Percentiles rank a stretch among this genome's conserved stretches.
These are phyloP conservation scores for Emydomyces testavorans DNA, from an alignment of 2,329 filamentous ascomycete genomes.

Conservation along the genomic window DNA sequence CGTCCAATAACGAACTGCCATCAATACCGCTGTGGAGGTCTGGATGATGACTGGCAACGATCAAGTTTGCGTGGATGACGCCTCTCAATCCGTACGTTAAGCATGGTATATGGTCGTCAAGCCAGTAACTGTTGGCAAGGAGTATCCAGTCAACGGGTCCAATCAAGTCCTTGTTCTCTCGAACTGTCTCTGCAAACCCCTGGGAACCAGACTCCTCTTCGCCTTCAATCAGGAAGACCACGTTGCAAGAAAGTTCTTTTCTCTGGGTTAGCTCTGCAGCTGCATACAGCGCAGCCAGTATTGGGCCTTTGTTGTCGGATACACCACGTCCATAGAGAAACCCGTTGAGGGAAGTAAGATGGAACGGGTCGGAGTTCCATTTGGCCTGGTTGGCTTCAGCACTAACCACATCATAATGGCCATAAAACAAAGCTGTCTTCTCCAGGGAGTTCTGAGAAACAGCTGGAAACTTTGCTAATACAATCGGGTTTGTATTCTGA, in stretches of 20 bases:
- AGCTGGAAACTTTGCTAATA: slow-evolving; percentile 81
- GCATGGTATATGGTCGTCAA: slow-evolving; percentile 90
- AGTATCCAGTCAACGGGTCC: slow-evolving; percentile 89
- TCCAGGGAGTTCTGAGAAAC: slow-evolving; percentile 51
- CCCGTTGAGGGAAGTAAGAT: slow-evolving; percentile 77
- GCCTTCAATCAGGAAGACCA: slow-evolving; percentile 70
- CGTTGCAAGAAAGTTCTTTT: slow-evolving; percentile 73
- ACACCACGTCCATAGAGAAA: slow-evolving; percentile 94
- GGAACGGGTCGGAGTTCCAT: slow-evolving; percentile 81
- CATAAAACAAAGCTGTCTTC: slow-evolving; percentile 90
- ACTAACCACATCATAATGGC: slow-evolving; percentile 93
- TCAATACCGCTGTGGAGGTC: slow-evolving; percentile 97
- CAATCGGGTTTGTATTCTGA: slow-evolving; percentile 76
- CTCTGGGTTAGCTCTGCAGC: slow-evolving; percentile 78
- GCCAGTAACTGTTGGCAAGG: slow-evolving; percentile 95
- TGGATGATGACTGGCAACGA: slow-evolving; percentile 72
- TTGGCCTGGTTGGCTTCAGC: slow-evolving; percentile 71
- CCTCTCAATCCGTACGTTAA: slow-evolving; percentile 88
- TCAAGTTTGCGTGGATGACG: slow-evolving; percentile 83
- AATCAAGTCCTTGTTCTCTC: slow-evolving; percentile 68
- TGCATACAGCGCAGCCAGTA: slow-evolving; percentile 85
- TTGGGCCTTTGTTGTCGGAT: slow-evolving; percentile 93
- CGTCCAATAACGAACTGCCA: slow-evolving; percentile 72
- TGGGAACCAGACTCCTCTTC: slow-evolving; percentile 92
- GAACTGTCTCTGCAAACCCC: slow-evolving; percentile 76